Evolutionary conservation across 257 asterid genomes (phyloP), one percentile per base, ranked within the genome.

Genomic region (Plantago ovata): DNA sequence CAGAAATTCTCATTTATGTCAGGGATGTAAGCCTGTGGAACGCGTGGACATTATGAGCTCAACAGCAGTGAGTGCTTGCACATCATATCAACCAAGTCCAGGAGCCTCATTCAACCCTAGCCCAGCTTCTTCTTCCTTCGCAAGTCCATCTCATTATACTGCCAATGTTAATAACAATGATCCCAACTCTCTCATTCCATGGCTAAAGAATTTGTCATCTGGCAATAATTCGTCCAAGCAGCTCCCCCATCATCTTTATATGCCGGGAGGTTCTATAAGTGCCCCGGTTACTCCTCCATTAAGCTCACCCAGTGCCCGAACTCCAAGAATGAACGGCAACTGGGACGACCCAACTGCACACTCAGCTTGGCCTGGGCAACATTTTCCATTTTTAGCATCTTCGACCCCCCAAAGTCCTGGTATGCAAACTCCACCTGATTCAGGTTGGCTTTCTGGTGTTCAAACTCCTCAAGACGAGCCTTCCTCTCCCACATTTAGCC

Each of bases 221-320:
- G 84, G 95, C 72, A 69, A 89, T 62, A 55, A 72, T 45, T 76
- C 87, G 39, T 77, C 97, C 48, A 92, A 84, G 74, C 72, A 84
- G 74, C 72, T 75, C 53, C 84, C 86, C 54, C 95, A 80, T 70
- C 82, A 89, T 72, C 77, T 84, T 36, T 89, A 83, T 75, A 69
- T 86, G 52, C 87, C 91, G 1, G 92, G 95, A 40, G 95, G 91
- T 62, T 93, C 98, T 21, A 71, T 93, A 53, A 93, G 98, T 70
- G 98, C 98, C 63, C 98, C 98, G 9, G 95, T 93, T 51, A 89
- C 97, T 38, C 97, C 98, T 47, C 98, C 98, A 57, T 72, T 81
- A 59, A 93, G 97, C 79, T 93, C 98, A 18, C 97, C 98, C 1
- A 81, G 86, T 22, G 86, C 91, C 16, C 79, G 84, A 13, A 86